A percentile compares a stretch with the other conserved stretches of the same genome.
Evolutionary conservation across 2,329 filamentous ascomycete species (phyloP).

Genomic region (Exophiala bonariae): DNA sequence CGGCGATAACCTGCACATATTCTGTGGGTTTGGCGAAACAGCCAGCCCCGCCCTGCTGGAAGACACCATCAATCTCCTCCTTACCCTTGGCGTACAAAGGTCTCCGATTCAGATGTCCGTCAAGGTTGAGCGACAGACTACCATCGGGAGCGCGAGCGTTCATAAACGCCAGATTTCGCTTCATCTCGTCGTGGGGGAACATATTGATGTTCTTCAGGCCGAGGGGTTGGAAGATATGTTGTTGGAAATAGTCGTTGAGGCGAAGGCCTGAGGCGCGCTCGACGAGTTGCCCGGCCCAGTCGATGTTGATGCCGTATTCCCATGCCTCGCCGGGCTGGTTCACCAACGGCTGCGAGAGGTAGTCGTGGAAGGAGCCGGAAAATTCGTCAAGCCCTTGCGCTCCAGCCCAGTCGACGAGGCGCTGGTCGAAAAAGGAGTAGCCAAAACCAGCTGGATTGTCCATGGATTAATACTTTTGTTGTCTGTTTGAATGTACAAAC

Average conservation of each 20-base stretch:
- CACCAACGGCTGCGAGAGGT: conserved; percentile 54
- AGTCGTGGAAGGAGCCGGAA: conserved; percentile 46
- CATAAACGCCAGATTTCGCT: conserved; percentile 57
- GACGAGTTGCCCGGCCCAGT: conserved; percentile 55
- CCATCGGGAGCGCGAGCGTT: conserved; percentile 53
- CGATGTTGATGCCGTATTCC: conserved; percentile 60
- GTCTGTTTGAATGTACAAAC: not conserved
- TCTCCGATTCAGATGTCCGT: conserved; percentile 53
- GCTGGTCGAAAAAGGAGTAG: conserved; percentile 49
- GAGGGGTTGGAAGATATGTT: conserved; percentile 51
- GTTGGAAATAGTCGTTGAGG: conserved; percentile 52
- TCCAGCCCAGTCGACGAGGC: conserved; percentile 39
- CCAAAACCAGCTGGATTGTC: conserved; percentile 39
- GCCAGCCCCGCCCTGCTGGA: conserved; percentile 64
- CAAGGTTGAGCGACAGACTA: conserved; percentile 30
- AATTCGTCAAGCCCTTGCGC: conserved; percentile 60
- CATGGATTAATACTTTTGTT: no score
- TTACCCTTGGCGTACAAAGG: conserved; percentile 46
- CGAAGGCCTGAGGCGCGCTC: conserved; percentile 45
- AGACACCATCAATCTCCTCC: conserved; percentile 51
- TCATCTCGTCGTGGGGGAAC: conserved; percentile 57
- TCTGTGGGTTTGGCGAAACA: conserved; percentile 61
- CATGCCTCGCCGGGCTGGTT: conserved; percentile 65
- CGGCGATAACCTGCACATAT: conserved; percentile 59
- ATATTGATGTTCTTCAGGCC: conserved; percentile 55